Evolutionary conservation across 768 basidiomycete genomes (phyloP).

Genomic region (Galerina marginata): DNA sequence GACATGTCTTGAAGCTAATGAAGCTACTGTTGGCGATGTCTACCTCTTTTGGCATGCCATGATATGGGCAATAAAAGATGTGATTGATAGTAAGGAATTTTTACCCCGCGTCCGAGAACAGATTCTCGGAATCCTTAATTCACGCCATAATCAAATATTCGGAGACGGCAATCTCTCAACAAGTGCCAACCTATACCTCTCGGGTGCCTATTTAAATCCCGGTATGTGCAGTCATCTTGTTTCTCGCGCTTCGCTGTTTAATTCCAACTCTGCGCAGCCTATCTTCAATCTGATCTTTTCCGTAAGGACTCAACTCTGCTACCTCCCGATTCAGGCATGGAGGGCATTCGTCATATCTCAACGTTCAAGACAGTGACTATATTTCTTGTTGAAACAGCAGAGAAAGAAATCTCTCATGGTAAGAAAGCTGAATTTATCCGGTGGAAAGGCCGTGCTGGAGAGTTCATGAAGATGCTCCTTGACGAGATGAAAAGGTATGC

Average conservation of each 20-base stretch:
- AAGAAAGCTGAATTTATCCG: slow-evolving; percentile 8
- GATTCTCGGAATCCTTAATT: too few relatives aligned
- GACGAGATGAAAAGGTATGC: slow-evolving; percentile 24
- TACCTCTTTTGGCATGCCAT: slow-evolving; percentile 36
- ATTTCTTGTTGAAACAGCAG: slow-evolving; percentile 13
- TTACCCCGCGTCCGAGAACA: slow-evolving; percentile 17
- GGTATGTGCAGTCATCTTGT: slow-evolving; percentile 1
- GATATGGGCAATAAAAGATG: slow-evolving; percentile 19
- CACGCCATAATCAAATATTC: too few relatives aligned
- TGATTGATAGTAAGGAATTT: slow-evolving; percentile 18
- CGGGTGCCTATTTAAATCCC: slow-evolving; percentile 28
- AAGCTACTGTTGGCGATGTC: slow-evolving; percentile 32
- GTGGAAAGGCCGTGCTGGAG: slow-evolving; percentile 22
- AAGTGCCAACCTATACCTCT: too few relatives aligned
- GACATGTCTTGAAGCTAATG: slow-evolving; percentile 34
- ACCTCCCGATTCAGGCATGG: slow-evolving; percentile 1
- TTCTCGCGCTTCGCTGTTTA: background rate
- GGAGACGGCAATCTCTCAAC: too few relatives aligned
- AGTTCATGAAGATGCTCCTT: slow-evolving; percentile 20
- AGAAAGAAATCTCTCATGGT: slow-evolving; percentile 21
- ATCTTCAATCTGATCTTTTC: slow-evolving; percentile 19
- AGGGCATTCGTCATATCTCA: slow-evolving; percentile 15
- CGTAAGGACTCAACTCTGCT: background rate
- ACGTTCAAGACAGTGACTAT: slow-evolving; percentile 16
- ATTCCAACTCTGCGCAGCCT: slow-evolving; percentile 3